Evolutionary conservation across 208 protist species (phyloP).

Genomic region (Leishmania aethiopica): DNA sequence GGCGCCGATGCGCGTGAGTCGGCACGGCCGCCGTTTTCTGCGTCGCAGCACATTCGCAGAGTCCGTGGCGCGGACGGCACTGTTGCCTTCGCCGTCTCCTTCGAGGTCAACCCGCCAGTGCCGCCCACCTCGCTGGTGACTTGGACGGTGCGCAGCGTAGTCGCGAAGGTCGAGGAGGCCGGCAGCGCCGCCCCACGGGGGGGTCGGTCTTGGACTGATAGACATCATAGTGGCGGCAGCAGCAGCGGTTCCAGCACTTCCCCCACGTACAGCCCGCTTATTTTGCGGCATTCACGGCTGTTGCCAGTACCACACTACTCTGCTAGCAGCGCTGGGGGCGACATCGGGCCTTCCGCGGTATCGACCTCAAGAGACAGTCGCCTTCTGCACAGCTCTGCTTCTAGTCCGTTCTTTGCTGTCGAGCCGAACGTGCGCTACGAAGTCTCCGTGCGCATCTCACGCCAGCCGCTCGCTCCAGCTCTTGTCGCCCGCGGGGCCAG

Average conservation of each 20-base stretch:
- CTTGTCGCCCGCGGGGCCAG: not conserved
- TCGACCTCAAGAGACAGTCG: not conserved
- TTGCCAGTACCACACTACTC: slow-evolving; percentile 14
- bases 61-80: slow-evolving; percentile 21
- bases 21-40: not conserved
- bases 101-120: slow-evolving; percentile 52
- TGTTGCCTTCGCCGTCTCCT: slow-evolving; percentile 50
- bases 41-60: slow-evolving; percentile 8
- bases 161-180: not conserved
- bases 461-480: slow-evolving; percentile 10
- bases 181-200: not conserved
- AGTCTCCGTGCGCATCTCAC: slow-evolving; percentile 38
- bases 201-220: not conserved
- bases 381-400: slow-evolving; percentile 20
- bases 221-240: not conserved
- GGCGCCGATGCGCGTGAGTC: not conserved
- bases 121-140: slow-evolving; percentile 59
- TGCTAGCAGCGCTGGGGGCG: too few species aligned
- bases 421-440: slow-evolving; percentile 58
- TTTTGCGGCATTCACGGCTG: slow-evolving; percentile 42
- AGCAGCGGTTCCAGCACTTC: not conserved
- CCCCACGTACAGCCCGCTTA: not conserved
- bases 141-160: slow-evolving; percentile 46
- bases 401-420: slow-evolving; percentile 57
- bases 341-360: not conserved